Percentiles rank a stretch among this genome's conserved stretches.
Conservation (phyloP, 768 basidiomycete genomes). For the Suillus subluteus region DNA sequence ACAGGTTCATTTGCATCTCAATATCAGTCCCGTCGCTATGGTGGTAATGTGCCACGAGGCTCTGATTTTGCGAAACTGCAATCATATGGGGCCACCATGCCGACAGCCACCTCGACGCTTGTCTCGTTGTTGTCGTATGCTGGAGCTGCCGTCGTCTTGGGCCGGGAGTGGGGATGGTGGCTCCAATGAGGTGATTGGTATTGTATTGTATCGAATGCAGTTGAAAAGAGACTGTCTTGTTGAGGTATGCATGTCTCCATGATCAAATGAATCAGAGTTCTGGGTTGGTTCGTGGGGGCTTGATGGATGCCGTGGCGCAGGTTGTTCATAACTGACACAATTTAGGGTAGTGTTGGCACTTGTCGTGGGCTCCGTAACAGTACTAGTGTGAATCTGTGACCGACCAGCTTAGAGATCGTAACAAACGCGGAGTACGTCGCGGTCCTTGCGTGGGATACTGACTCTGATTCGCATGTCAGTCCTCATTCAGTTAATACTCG, state of each 20-base stretch:
- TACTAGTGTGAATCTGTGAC: background rate
- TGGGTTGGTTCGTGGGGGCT: background rate
- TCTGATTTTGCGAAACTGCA: conserved; percentile 13
- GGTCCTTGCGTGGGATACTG: background rate
- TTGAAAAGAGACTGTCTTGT: background rate
- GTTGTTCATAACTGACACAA: background rate
- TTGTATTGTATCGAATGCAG: background rate
- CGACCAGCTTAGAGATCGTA: background rate
- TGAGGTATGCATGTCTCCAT: background rate
- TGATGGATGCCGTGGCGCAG: background rate
- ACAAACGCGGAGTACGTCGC: background rate
- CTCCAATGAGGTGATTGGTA: background rate
- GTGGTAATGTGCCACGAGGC: conserved; percentile 9
- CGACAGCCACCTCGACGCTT: background rate
- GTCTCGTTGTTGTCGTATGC: background rate
- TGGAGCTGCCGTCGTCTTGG: background rate
- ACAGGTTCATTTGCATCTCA: conserved; percentile 11
- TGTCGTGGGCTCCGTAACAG: background rate
- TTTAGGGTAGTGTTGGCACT: background rate
- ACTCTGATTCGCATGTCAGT: background rate
- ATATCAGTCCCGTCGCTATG: conserved; percentile 12
- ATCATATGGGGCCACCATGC: conserved; percentile 5
- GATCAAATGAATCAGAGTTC: background rate
- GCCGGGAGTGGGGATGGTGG: background rate
- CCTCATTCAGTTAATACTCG: too few species aligned